Percentiles rank a stretch among this genome's conserved stretches.
These are phyloP conservation scores for Backusella macrospora DNA, from an alignment of 192 early-diverging fungal species.

Conservation along the genomic window DNA sequence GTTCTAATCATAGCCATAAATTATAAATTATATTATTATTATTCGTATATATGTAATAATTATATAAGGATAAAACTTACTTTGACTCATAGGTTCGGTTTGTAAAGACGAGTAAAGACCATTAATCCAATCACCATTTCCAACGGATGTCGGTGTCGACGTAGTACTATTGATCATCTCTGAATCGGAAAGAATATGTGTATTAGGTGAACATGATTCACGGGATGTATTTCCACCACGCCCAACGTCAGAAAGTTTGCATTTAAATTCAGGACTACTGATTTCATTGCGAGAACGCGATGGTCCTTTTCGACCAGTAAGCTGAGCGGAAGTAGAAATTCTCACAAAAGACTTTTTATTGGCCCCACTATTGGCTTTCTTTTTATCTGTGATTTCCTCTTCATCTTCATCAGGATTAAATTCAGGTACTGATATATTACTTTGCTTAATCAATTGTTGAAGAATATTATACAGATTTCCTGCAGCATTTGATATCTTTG, in stretches of 20 bases:
- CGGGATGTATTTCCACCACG: background rate
- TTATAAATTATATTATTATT: background rate
- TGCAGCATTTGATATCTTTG: conserved; percentile 25
- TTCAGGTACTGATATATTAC: conserved; percentile 11
- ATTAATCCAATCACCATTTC: conserved; percentile 38
- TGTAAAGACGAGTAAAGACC: conserved; percentile 33
- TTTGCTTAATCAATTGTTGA: conserved; percentile 22
- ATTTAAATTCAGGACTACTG: conserved; percentile 1
- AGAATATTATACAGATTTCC: conserved; percentile 24
- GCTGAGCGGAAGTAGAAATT: background rate
- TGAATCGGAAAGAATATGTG: conserved; percentile 1
- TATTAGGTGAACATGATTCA: background rate
- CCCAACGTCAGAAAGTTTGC: conserved; percentile 9
- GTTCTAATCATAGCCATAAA: background rate
- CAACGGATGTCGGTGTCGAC: conserved; percentile 22
- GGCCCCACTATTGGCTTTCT: background rate
- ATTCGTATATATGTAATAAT: background rate
- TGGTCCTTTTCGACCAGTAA: background rate
- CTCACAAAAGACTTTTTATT: background rate
- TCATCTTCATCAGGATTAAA: conserved; percentile 1
- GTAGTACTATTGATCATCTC: conserved; percentile 8
- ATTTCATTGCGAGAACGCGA: conserved; percentile 19
- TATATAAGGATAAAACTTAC: background rate
- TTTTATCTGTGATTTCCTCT: background rate
- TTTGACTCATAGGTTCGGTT: conserved; percentile 1